Base-by-base conservation (phyloP, 2,329 filamentous ascomycete genomes). In the Aspergillus sp. region DNA sequence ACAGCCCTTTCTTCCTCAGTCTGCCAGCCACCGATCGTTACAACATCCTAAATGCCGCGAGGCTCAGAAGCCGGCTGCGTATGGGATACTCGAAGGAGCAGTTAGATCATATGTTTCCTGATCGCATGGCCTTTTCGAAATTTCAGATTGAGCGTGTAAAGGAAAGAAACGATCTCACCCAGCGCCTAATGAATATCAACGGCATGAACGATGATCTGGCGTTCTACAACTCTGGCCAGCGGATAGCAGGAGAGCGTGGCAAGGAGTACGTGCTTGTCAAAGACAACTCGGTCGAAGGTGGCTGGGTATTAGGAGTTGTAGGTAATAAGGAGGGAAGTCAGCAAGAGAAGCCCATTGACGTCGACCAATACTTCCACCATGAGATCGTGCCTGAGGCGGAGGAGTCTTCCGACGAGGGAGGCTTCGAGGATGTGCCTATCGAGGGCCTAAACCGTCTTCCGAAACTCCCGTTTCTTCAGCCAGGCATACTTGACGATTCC, bases 61-160 rank as follows among this genome's bases (percentile, higher is more conserved):
- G 95, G 60, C 72, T 99, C 60, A 83, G 95, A 56, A 96, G 91
- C 73, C 84, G 95, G 53, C 80, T 99, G 68, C 86, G 95, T 70
- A 96, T 99, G 93, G 95, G 95, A 0, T 85, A 96, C 67, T 96
- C 91, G 56, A 98, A 98, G 74, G 93, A 99, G 63, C 95, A 99
- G 75, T 77, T 99, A 14, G 93, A 98, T 65, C 85, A 83, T 46
- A 99, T 99, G 95, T 99, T 99, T 71, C 93, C 95, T 0, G 90
- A 99, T 72, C 86, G 95, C 24, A 97, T 99, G 92, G 95, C 89
- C 0, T 99, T 99, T 70, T 97, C 93, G 1, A 89, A 84, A 60
- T 99, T 99, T 69, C 95, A 99, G 74, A 96, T 99, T 57, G 95
- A 98, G 71, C 83, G 95, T 57, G 96, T 98, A 11, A 86, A 84